These are phyloP conservation scores for Gloeopeniophorella convolvens DNA, from an alignment of 768 basidiomycete genomes.

Conservation along the genomic window DNA sequence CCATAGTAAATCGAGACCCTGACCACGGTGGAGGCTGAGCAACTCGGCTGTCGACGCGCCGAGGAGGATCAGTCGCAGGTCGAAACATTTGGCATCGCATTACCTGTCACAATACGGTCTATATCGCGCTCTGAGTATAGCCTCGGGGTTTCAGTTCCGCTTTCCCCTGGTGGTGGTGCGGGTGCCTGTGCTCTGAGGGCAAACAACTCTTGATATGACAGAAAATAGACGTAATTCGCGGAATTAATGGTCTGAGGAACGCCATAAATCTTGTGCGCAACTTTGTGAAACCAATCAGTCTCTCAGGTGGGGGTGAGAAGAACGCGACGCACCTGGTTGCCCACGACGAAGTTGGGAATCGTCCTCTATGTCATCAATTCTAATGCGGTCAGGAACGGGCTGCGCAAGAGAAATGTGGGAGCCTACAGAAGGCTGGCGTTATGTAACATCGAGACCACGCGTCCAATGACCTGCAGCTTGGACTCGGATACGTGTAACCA, in stretches of 20 bases:
- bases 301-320: background rate
- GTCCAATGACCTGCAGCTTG: slow-evolving; percentile 66
- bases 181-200: slow-evolving; percentile 35
- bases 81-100: slow-evolving; percentile 11
- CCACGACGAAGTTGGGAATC: slow-evolving; percentile 83
- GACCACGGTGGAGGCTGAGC: slow-evolving; percentile 73
- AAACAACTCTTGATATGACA: slow-evolving; percentile 83
- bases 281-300: slow-evolving; percentile 31
- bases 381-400: slow-evolving; percentile 26
- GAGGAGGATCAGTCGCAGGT: background rate
- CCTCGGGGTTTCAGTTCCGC: slow-evolving; percentile 9
- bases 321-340: slow-evolving; percentile 51
- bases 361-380: slow-evolving; percentile 93
- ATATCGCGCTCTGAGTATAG: slow-evolving; percentile 40
- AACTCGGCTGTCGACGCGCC: slow-evolving; percentile 23
- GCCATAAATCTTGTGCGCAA: slow-evolving; percentile 94
- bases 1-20: slow-evolving; percentile 94
- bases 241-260: slow-evolving; percentile 95
- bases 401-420: background rate
- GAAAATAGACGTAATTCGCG: slow-evolving; percentile 95
- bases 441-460: slow-evolving; percentile 90
- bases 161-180: slow-evolving; percentile 5
- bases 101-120: slow-evolving; percentile 71
- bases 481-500: slow-evolving; percentile 82
- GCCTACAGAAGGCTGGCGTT: slow-evolving; percentile 85